Evolutionary conservation across 257 asterid genomes (phyloP).

Genomic region (Solanum paucissectum): DNA sequence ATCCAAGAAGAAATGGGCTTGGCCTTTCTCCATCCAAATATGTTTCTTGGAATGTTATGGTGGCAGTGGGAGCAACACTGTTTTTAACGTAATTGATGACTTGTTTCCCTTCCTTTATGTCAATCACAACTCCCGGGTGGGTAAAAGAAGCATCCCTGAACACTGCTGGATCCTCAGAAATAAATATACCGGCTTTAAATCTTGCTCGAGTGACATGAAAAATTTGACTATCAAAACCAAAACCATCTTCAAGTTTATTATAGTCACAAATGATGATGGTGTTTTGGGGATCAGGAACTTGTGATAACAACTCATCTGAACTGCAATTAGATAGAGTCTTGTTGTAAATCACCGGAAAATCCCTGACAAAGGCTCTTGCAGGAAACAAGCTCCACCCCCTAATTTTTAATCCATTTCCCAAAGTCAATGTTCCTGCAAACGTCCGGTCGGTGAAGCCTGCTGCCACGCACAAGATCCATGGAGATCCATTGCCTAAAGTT

Average conservation of each 20-base stretch:
- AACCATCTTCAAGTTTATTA: neutral
- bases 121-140: neutral
- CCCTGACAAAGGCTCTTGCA: neutral
- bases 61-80: neutral
- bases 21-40: neutral
- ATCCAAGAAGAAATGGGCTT: neutral
- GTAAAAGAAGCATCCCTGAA: neutral
- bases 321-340: neutral
- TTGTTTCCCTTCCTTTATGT: neutral
- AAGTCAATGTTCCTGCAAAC: neutral
- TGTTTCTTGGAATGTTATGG: constrained; percentile 1
- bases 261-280: neutral
- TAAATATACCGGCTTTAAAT: neutral
- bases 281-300: neutral
- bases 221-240: neutral
- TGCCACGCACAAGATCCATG: neutral
- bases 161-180: neutral
- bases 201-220: neutral
- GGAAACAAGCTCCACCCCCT: neutral
- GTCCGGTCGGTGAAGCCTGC: neutral
- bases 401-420: neutral
- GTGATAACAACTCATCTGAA: neutral
- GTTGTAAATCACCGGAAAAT: neutral
- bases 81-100: neutral
- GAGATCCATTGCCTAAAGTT: neutral